Evolutionary conservation across 2,329 filamentous ascomycete genomes (phyloP).

Genomic region (Fusarium sp.): DNA sequence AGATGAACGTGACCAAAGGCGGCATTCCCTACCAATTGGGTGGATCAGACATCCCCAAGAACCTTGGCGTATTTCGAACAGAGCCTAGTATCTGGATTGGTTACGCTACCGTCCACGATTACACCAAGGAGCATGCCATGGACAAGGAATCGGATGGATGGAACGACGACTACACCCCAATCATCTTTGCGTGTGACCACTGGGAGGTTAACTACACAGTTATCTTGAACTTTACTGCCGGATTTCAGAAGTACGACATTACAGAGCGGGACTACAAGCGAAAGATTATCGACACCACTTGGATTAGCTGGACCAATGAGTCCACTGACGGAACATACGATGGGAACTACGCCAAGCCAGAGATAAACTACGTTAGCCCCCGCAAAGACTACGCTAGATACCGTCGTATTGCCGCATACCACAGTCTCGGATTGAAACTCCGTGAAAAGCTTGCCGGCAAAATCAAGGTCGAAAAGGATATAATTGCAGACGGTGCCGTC

Average conservation of each 20-base stretch:
- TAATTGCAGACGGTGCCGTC: constrained; percentile 4
- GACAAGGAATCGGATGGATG: background rate
- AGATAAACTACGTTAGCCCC: constrained; percentile 34
- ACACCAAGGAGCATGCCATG: constrained; percentile 4
- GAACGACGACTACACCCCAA: constrained; percentile 26
- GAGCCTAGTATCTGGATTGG: constrained; percentile 41
- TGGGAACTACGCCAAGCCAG: constrained; percentile 16
- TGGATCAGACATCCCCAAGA: constrained; percentile 10
- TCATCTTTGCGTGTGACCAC: constrained; percentile 40
- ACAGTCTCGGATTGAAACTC: constrained; percentile 23
- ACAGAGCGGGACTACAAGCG: constrained; percentile 20
- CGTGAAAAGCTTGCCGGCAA: constrained; percentile 16
- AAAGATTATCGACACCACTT: constrained; percentile 39
- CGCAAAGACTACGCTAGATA: constrained; percentile 1
- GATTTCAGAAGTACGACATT: constrained; percentile 31
- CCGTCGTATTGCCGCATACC: constrained; percentile 33
- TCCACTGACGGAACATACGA: constrained; percentile 29
- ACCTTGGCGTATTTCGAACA: constrained; percentile 32
- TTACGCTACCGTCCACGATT: constrained; percentile 25
- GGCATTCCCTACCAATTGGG: background rate
- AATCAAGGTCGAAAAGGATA: constrained; percentile 2
- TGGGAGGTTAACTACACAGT: constrained; percentile 40
- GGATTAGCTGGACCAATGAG: background rate
- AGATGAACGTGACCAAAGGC: constrained; percentile 15
- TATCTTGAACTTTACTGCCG: constrained; percentile 28